phyloP scores from a whole-genome alignment of 495 filamentous ascomycete genomes.

The Corynascus novoguineensis region DNA sequence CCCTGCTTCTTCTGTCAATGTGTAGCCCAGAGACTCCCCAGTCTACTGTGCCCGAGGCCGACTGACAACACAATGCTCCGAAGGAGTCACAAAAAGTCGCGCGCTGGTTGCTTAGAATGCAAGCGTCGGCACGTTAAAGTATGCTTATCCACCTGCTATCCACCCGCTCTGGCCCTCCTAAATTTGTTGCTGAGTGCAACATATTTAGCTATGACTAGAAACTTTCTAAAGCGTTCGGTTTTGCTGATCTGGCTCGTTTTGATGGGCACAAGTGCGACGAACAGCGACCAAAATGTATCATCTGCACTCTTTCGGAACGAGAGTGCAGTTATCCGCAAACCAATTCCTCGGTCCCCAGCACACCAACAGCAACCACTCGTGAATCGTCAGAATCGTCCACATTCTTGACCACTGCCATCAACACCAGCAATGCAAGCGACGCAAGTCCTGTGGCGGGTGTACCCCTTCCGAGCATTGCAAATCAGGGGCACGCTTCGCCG shows the following conservation, averaged over 20 bases:
- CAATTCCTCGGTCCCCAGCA: neutral
- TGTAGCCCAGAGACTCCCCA: no score
- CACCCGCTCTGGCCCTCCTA: neutral
- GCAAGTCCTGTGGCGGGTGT: constrained; percentile 15
- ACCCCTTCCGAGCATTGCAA: constrained; percentile 16
- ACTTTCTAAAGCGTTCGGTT: neutral
- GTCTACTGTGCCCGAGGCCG: no score
- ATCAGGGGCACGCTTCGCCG: neutral
- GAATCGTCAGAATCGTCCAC: neutral
- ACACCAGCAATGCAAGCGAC: neutral
- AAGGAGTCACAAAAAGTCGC: constrained; percentile 37
- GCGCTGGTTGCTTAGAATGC: constrained; percentile 35
- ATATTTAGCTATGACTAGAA: neutral
- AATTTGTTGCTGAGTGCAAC: neutral
- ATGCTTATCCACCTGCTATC: neutral
- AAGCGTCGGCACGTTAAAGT: constrained; percentile 40
- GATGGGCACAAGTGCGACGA: constrained; percentile 31
- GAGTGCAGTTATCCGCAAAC: constrained; percentile 29
- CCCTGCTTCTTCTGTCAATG: neutral
- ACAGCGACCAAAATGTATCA: constrained; percentile 30
- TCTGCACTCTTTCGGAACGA: constrained; percentile 32
- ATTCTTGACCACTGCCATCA: neutral
- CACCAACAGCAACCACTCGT: constrained; percentile 1
- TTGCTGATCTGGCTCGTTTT: constrained; percentile 3
- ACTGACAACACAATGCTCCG: constrained; percentile 26